These are phyloP conservation scores for Rhizopus delemar DNA, from an alignment of 371 early-diverging fungal species.

Conservation along the genomic window DNA sequence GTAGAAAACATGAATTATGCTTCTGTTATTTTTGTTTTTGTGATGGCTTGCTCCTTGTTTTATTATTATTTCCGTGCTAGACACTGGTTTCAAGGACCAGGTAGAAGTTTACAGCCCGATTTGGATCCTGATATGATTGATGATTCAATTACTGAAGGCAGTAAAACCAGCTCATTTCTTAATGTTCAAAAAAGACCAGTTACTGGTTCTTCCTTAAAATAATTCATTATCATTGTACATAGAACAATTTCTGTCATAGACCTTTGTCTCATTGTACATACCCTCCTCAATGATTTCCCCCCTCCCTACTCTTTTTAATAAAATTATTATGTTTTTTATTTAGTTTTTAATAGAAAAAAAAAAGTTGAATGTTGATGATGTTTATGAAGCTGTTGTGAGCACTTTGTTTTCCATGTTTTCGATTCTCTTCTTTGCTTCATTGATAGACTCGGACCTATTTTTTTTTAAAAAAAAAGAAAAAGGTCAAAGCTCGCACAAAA, in stretches of 20 bases:
- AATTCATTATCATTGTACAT: too few relatives aligned
- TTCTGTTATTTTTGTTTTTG: constrained; percentile 39
- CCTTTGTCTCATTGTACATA: too few relatives aligned
- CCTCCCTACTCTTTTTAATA: too few relatives aligned
- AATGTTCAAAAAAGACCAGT: too few relatives aligned
- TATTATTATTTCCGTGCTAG: constrained; percentile 55
- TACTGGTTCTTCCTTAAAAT: too few relatives aligned
- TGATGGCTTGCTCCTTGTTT: constrained; percentile 28
- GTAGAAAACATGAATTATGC: constrained; percentile 51
- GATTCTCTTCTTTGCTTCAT: background rate
- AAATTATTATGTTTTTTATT: too few relatives aligned
- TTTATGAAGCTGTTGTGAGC: background rate
- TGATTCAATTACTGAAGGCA: constrained; percentile 5
- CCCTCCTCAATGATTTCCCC: too few relatives aligned
- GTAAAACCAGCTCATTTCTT: too few relatives aligned
- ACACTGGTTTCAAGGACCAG: constrained; percentile 53
- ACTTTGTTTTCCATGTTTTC: background rate
- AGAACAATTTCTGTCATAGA: too few relatives aligned
- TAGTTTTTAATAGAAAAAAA: background rate
- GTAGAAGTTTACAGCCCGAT: constrained; percentile 38
- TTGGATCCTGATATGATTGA: constrained; percentile 20
- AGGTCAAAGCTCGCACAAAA: background rate
- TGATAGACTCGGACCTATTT: background rate
- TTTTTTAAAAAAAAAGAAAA: too few relatives aligned
- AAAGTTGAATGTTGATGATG: background rate